Conservation (phyloP, 495 filamentous ascomycete species). For the Polyplosphaeria fusca region DNA sequence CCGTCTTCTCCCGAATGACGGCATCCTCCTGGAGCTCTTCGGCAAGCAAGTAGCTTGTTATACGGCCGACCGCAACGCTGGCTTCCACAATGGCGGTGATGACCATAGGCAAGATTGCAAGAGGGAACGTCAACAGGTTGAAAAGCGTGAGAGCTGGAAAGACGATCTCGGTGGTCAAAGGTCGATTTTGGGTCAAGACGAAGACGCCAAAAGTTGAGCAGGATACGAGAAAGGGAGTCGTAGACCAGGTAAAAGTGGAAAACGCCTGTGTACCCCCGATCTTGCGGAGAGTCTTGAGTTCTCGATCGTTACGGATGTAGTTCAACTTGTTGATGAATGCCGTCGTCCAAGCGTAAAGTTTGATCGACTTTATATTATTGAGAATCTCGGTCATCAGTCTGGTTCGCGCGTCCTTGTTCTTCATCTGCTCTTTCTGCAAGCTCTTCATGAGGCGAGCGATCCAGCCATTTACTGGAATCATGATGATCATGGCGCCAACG, state of each 20-base stretch:
- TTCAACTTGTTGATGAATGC: constrained; percentile 98
- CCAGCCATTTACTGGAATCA: constrained; percentile 94
- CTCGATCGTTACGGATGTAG: constrained; percentile 89
- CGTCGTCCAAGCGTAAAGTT: constrained; percentile 94
- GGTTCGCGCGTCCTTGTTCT: constrained; percentile 95
- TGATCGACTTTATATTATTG: constrained; percentile 99
- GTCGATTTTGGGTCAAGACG: constrained; percentile 73
- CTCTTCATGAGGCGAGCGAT: constrained; percentile 93
- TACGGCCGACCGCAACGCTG: constrained; percentile 80
- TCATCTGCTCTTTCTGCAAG: constrained; percentile 95
- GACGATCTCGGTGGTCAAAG: constrained; percentile 89
- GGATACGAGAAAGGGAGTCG: constrained; percentile 97
- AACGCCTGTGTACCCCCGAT: constrained; percentile 91
- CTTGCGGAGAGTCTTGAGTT: constrained; percentile 90
- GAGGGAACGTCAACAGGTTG: constrained; percentile 91
- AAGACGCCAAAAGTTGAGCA: constrained; percentile 96
- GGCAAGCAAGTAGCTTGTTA: constrained; percentile 80
- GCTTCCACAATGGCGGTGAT: constrained; percentile 96
- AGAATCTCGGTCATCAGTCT: constrained; percentile 94
- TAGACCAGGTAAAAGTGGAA: constrained; percentile 98
- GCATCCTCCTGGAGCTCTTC: constrained; percentile 90
- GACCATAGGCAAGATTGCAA: constrained; percentile 94
- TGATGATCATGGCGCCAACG: constrained; percentile 90
- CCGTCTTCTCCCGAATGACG: constrained; percentile 63
- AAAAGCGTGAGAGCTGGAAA: constrained; percentile 92